phyloP scores from a whole-genome alignment of 2,329 filamentous ascomycete species.

The Epichloe uncinata region DNA sequence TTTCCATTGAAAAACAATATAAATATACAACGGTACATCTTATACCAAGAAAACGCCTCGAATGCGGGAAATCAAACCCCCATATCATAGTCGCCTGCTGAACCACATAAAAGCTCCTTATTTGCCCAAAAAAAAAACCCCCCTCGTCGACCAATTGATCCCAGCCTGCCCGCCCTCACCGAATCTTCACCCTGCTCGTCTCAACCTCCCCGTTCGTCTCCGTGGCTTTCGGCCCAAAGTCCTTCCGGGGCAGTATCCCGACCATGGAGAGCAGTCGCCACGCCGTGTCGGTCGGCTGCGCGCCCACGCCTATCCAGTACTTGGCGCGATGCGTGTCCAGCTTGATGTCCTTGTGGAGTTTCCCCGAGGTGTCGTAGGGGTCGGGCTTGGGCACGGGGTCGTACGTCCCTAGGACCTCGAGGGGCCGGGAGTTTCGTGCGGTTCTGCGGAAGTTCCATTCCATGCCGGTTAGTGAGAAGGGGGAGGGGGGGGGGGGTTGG shows the following conservation, averaged over 20 bases:
- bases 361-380: constrained; percentile 46
- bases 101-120: neutral
- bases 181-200: constrained; percentile 17
- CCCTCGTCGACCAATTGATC: neutral
- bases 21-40: too few species aligned
- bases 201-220: constrained; percentile 14
- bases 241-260: constrained; percentile 25
- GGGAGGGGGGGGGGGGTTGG: constrained; percentile 11
- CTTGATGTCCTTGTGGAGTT: constrained; percentile 80
- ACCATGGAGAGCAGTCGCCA: constrained; percentile 83
- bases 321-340: constrained; percentile 68
- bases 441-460: constrained; percentile 44
- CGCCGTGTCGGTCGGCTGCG: constrained; percentile 80
- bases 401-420: constrained; percentile 83
- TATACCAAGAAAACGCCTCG: neutral
- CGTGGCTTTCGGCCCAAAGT: constrained; percentile 19
- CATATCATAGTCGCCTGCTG: neutral
- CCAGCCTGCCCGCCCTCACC: constrained; percentile 4
- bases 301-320: constrained; percentile 96
- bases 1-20: too few species aligned
- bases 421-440: constrained; percentile 72
- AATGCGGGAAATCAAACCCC: neutral
- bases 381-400: constrained; percentile 52
- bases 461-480: too few species aligned
- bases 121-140: too few species aligned